Base-by-base conservation (phyloP, 2,329 filamentous ascomycete species). In the Sporothrix humicola region DNA sequence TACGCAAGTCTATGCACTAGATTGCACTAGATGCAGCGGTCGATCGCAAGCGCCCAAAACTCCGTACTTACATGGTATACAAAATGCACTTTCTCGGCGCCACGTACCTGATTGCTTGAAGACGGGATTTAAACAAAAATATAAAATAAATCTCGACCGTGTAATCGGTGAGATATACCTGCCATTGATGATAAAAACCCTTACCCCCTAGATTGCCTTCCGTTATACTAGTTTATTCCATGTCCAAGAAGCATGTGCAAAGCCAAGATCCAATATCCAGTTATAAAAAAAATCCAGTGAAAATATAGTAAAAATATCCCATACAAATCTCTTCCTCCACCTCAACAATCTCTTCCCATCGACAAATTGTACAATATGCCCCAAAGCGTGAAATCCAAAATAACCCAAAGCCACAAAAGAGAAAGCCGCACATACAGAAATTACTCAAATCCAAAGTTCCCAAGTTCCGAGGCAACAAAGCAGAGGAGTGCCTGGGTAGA, bases 341-440 rank as follows among this genome's bases (percentile, higher is more conserved):
- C 13, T 44, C 37, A 20, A 5, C n/a, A 2, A 44, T 20, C 13
- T 23, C 59, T 65, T 65, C 23, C 42, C 37, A 6, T 17, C 13
- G 12, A 20, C 42, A 65, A 20, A 65, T 12, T 65, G 37, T 65
- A 46, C 59, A 65, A n/a, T 66, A n/a, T 66, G 44, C 44, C 48
- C 20, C 10, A 65, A n/a, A 63, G 37, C 12, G 17, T 3, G 6
- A n/a, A 63, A 44, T 20, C 12, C 8, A 13, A 44, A 46, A 15
- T 6, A 65, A 68, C n/a, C 6, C 15, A 68, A 37, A 68, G 4
- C 31, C 2, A 20, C 13, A 37, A 2, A 23, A 52, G 15, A 37
- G 23, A 68, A n/a, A 48, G 23, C 15, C 7, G 4, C 46, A 50
- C 17, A 20, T 26, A n/a, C 0, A 68, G 6, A 50, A 15, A 17